Percentiles rank a stretch among this genome's conserved stretches.
phyloP scores from a whole-genome alignment of 331 rosid species.

The Spiraea crenata region DNA sequence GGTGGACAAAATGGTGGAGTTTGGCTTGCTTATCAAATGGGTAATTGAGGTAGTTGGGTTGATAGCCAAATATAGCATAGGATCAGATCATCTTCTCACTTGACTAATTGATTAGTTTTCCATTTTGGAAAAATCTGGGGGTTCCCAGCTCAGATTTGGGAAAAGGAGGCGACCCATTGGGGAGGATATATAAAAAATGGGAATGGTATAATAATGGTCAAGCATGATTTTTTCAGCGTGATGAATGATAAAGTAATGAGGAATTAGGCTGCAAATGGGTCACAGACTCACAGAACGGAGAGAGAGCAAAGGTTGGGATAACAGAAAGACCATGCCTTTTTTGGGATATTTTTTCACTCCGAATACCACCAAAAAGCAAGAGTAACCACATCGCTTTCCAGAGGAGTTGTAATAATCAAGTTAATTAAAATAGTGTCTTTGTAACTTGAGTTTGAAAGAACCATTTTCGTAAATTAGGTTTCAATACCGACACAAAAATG shows the following conservation, averaged over 20 bases:
- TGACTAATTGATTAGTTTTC: background rate
- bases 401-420: too few relatives aligned
- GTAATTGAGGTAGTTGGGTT: slow-evolving; percentile 5
- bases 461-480: too few relatives aligned
- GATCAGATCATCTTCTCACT: background rate
- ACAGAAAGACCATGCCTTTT: slow-evolving; percentile 22
- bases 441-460: too few relatives aligned
- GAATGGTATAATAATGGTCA: background rate
- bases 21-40: slow-evolving; percentile 18
- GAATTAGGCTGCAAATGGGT: background rate
- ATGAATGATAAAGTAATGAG: slow-evolving; percentile 8
- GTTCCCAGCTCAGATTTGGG: background rate
- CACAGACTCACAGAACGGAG: background rate
- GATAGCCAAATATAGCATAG: slow-evolving; percentile 10
- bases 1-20: slow-evolving; percentile 7
- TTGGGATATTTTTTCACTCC: background rate
- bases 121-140: background rate
- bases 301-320: slow-evolving; percentile 1
- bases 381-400: background rate
- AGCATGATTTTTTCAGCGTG: background rate
- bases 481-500: too few relatives aligned
- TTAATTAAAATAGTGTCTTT: too few relatives aligned
- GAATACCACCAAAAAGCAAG: slow-evolving; percentile 29
- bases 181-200: background rate
- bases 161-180: background rate